Conservation (phyloP, 169 alveolate genomes). For the Theileria parva region DNA sequence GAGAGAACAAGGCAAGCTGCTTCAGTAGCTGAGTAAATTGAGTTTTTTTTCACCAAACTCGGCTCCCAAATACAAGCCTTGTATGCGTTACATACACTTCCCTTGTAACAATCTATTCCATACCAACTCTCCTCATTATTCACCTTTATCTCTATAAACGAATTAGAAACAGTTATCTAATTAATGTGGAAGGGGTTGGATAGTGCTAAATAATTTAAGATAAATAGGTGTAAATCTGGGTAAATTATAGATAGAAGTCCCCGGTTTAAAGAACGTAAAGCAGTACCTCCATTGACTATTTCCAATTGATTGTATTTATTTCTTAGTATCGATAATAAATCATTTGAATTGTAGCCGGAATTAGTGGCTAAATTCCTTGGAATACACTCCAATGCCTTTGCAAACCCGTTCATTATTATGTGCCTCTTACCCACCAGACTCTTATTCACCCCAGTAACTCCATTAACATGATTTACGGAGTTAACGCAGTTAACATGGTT, state of each 20-base stretch:
- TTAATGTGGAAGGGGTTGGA: too few relatives aligned
- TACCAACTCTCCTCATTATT: constrained; percentile 71
- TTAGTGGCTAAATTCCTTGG: constrained; percentile 96
- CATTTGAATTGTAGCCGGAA: constrained; percentile 94
- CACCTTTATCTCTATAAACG: constrained; percentile 21
- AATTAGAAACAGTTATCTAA: too few relatives aligned
- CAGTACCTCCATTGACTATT: constrained; percentile 24
- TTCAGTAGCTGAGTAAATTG: constrained; percentile 95
- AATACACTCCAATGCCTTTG: constrained; percentile 94
- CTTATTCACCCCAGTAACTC: constrained; percentile 15
- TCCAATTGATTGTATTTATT: constrained; percentile 85
- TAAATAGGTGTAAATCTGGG: too few relatives aligned
- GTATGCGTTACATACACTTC: constrained; percentile 88
- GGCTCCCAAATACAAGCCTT: constrained; percentile 95
- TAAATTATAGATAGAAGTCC: too few relatives aligned
- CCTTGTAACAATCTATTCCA: constrained; percentile 93
- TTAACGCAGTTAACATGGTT: not conserved
- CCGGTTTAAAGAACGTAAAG: not conserved
- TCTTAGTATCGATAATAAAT: constrained; percentile 90
- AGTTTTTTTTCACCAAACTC: constrained; percentile 91
- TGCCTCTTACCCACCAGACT: constrained; percentile 91
- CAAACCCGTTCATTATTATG: constrained; percentile 89
- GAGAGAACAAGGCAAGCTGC: constrained; percentile 96
- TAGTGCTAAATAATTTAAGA: too few relatives aligned
- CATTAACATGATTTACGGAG: not conserved